Conservation (phyloP, 768 basidiomycete species). For the Panellus pusillus region DNA sequence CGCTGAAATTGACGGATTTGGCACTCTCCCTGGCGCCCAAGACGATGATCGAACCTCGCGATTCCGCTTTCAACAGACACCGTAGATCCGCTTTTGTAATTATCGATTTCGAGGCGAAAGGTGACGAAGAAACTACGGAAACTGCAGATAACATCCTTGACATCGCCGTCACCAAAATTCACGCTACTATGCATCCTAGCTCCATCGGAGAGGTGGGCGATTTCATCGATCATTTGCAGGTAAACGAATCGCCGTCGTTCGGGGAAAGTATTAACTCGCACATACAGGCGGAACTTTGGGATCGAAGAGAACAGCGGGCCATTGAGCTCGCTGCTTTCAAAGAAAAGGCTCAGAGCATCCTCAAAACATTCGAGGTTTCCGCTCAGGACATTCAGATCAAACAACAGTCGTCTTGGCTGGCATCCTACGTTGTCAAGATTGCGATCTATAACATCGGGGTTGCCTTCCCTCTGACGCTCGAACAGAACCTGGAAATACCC, state of each 20-base stretch:
- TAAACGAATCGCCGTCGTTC: conserved; percentile 25
- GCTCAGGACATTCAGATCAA: conserved; percentile 40
- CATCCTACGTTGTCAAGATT: conserved; percentile 53
- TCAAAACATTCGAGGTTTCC: conserved; percentile 73
- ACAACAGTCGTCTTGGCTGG: conserved; percentile 51
- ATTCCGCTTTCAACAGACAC: conserved; percentile 52
- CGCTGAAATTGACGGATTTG: conserved; percentile 69
- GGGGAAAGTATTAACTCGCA: background rate
- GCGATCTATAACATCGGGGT: conserved; percentile 74
- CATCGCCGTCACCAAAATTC: conserved; percentile 69
- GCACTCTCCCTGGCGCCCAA: conserved; percentile 82
- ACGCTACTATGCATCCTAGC: conserved; percentile 93
- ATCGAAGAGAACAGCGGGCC: conserved; percentile 73
- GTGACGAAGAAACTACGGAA: conserved; percentile 29
- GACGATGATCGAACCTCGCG: conserved; percentile 32
- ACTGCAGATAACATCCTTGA: conserved; percentile 39
- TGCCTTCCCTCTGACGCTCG: conserved; percentile 80
- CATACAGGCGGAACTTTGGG: conserved; percentile 67
- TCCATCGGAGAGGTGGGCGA: conserved; percentile 91
- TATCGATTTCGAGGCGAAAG: conserved; percentile 62
- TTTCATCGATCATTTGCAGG: conserved; percentile 84
- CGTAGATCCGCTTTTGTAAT: conserved; percentile 82
- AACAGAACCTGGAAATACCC: conserved; percentile 55
- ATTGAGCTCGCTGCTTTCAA: conserved; percentile 81
- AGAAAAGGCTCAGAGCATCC: conserved; percentile 70